A percentile compares a stretch with the other conserved stretches of the same genome.
These are phyloP conservation scores for Stipa capillata DNA, from an alignment of 176 grass and related monocot genomes.

Conservation along the genomic window DNA sequence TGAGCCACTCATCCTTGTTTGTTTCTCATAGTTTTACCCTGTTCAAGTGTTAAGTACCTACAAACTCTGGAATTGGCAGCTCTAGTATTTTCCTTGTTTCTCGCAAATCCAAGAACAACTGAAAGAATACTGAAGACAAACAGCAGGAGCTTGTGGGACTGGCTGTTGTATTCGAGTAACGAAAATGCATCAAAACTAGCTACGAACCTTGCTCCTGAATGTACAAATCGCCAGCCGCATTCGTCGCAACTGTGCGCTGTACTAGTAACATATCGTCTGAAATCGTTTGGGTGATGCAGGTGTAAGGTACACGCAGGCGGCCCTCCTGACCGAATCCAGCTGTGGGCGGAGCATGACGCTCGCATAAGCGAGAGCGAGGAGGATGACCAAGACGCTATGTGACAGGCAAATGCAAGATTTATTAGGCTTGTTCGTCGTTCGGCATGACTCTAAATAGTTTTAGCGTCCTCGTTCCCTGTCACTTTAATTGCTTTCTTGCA, in stretches of 20 bases:
- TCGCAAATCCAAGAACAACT: too few species aligned
- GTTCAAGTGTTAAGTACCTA: too few species aligned
- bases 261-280: too few species aligned
- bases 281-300: background rate
- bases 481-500: background rate
- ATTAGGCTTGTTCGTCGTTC: background rate
- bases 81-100: background rate
- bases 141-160: too few species aligned
- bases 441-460: conserved; percentile 2
- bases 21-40: too few species aligned
- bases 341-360: background rate
- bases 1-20: too few species aligned
- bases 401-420: background rate
- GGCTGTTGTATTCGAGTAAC: too few species aligned
- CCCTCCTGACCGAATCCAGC: background rate
- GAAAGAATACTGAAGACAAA: too few species aligned
- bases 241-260: too few species aligned
- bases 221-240: too few species aligned
- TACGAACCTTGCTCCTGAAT: too few species aligned
- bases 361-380: background rate
- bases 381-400: background rate
- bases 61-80: background rate
- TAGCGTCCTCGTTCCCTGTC: background rate
- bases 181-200: too few species aligned
- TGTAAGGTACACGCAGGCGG: background rate